These are phyloP conservation scores for Candida stauntonica DNA, from an alignment of 805 yeast genomes.

Conservation along the genomic window DNA sequence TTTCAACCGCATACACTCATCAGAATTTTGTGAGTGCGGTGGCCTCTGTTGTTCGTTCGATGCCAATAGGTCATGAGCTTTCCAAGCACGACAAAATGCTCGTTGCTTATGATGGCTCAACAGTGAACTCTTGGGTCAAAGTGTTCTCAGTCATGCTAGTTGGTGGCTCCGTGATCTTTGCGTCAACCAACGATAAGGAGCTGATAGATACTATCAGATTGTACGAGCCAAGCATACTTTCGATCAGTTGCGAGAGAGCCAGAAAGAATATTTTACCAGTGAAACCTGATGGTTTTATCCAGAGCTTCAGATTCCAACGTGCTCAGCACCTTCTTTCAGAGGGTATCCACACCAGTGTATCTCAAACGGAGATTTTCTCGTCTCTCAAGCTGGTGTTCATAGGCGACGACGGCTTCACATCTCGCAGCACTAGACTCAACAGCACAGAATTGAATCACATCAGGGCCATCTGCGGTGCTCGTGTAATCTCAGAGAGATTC, in stretches of 20 bases:
- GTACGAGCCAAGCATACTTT: constrained; percentile 15
- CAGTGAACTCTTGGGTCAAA: constrained; percentile 42
- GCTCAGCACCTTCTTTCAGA: constrained; percentile 21
- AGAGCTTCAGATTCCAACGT: constrained; percentile 18
- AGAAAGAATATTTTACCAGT: constrained; percentile 9
- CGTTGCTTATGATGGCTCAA: constrained; percentile 25
- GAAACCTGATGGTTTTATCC: neutral
- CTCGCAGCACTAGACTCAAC: constrained; percentile 10
- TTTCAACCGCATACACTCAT: constrained; percentile 41
- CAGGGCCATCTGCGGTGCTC: constrained; percentile 42
- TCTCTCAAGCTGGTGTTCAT: constrained; percentile 25
- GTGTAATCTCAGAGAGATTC: constrained; percentile 49
- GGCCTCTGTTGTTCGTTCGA: constrained; percentile 41
- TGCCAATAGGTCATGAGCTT: constrained; percentile 36
- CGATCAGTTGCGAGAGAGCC: constrained; percentile 4
- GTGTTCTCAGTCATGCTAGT: constrained; percentile 30
- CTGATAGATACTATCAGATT: constrained; percentile 5
- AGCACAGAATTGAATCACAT: constrained; percentile 34
- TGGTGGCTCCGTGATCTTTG: constrained; percentile 30
- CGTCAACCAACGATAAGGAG: constrained; percentile 22
- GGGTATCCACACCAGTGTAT: constrained; percentile 20
- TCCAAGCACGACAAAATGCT: constrained; percentile 28
- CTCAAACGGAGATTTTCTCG: too few relatives aligned
- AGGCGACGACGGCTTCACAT: constrained; percentile 6
- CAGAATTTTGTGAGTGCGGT: constrained; percentile 48